Conservation (phyloP, 306 rosid genomes). For the Albizia julibrissin region DNA sequence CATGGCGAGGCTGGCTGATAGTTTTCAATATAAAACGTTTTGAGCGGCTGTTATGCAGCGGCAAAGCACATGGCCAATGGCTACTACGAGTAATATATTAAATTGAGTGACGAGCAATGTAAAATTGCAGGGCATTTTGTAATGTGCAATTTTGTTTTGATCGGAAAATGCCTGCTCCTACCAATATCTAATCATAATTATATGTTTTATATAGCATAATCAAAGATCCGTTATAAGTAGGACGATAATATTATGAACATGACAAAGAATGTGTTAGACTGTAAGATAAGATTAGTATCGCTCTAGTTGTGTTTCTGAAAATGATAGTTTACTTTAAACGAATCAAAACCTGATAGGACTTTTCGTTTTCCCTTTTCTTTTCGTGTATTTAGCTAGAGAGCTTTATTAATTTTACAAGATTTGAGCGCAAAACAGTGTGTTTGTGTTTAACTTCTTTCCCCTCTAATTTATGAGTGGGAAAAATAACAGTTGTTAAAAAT, state of each 20-base stretch:
- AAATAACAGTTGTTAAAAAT: not conserved
- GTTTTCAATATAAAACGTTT: not conserved
- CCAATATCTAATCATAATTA: not conserved
- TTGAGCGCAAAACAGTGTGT: not conserved
- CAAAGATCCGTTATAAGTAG: not conserved
- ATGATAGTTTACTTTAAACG: not conserved
- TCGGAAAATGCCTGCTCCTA: not conserved
- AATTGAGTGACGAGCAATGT: not conserved
- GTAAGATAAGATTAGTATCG: not conserved
- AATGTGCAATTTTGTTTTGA: not conserved
- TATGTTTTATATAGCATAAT: not conserved
- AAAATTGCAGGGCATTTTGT: not conserved
- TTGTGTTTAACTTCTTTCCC: not conserved
- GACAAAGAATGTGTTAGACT: not conserved
- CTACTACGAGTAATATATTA: not conserved
- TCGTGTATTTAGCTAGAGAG: not conserved
- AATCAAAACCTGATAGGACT: not conserved
- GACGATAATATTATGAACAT: not conserved
- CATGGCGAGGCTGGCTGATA: not conserved
- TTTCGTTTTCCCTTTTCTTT: not conserved
- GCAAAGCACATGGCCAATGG: not conserved
- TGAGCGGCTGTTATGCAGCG: not conserved
- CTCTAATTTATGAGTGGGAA: not conserved
- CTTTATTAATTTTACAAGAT: not conserved
- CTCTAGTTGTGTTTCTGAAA: not conserved